Percentiles rank a stretch among this genome's conserved stretches.
Evolutionary conservation across 257 asterid species (phyloP).

Genomic region (Nicotiana knightiana): DNA sequence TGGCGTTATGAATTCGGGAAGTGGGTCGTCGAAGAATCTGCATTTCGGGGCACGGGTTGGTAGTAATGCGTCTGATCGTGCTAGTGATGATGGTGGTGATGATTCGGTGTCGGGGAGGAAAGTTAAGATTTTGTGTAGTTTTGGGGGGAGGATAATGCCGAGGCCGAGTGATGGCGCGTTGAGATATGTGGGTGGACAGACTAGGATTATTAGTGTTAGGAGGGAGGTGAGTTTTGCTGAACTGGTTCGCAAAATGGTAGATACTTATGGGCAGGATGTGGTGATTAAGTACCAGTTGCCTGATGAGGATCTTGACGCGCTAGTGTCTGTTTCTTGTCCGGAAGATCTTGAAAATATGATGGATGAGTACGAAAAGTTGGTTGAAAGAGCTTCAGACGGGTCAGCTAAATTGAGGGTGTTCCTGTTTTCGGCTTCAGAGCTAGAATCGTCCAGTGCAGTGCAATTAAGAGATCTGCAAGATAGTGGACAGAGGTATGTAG

Average conservation of each 20-base stretch:
- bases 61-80: conserved; percentile 48
- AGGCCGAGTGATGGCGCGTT: conserved; percentile 80
- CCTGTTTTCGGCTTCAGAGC: conserved; percentile 75
- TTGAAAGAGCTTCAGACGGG: conserved; percentile 69
- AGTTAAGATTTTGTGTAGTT: conserved; percentile 88
- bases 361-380: conserved; percentile 87
- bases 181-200: conserved; percentile 97
- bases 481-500: conserved; percentile 75
- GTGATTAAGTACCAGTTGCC: conserved; percentile 93
- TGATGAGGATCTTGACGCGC: conserved; percentile 96
- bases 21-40: conserved; percentile 30
- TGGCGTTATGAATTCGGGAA: conserved; percentile 28
- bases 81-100: conserved; percentile 66
- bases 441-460: conserved; percentile 37
- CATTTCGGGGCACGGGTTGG: conserved; percentile 23
- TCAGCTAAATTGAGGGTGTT: conserved; percentile 88
- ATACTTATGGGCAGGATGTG: conserved; percentile 45
- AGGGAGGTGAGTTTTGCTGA: conserved; percentile 55
- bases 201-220: conserved; percentile 75
- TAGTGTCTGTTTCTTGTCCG: conserved; percentile 80
- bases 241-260: conserved; percentile 60
- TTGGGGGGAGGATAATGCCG: conserved; percentile 92
- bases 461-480: conserved; percentile 60
- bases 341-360: conserved; percentile 99
- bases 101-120: conserved; percentile 65